Base-by-base conservation (phyloP, 2,329 filamentous ascomycete species). In the Cyphellophora europaea region DNA sequence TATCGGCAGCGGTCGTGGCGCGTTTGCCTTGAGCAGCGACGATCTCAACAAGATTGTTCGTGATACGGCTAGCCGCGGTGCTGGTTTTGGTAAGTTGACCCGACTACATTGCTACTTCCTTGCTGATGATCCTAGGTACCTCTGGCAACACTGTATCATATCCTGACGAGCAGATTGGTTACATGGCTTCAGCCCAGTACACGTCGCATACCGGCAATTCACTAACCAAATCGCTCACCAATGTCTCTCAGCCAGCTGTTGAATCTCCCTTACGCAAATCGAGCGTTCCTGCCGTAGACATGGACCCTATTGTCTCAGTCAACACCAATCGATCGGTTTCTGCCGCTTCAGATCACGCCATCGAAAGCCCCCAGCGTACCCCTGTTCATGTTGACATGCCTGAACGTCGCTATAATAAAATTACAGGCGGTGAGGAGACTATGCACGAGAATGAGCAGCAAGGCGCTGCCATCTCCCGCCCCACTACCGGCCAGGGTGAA, bases 1-100 rank as follows among this genome's bases (percentile, higher is more conserved):
- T 19, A 67, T 75, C 40, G 67, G 69, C 37, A 71, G 70, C 32
- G 72, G 71, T 18, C 67, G 76, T 32, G 73, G 73, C 23, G 82
- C 91, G 53, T 93, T 82, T 63, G 84, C 86, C 37, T 73, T 93
- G 76, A 91, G 83, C 60, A 88, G 82, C 50, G 83, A 86, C 27
- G 84, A 94, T 53, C 63, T 96, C 48, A 93, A 94, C 62, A 87
- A 82, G 62, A 79, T 96, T 47, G 87, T 96, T 38, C 75, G 79
- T 44, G 73, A 82, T 27, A 86, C 80, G 23, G 73, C 61, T 19
- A 61, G 55, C 32, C 62, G 55, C 34, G 68, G 67, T 16, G 50
- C 65, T 47, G 68, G 69, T 35, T 55, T 69, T 50, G 71, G 74
- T 77, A 59, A 52, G 66, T 51, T 41, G n/a, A n/a, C n/a, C n/a